Base-by-base conservation (phyloP, 1,139 yeast genomes). In the Yamadazyma jaroonii region DNA sequence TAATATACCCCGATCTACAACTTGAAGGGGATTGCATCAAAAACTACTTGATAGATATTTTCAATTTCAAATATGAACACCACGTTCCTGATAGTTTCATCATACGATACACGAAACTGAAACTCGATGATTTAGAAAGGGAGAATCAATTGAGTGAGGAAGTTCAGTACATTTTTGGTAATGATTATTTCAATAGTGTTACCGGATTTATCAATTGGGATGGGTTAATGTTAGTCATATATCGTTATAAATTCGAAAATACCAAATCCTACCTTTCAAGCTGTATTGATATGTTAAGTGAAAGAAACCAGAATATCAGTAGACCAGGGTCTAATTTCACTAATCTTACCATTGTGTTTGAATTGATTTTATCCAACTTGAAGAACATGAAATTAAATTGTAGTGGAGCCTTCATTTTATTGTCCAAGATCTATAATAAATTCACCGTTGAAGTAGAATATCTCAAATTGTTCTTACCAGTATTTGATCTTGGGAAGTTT, bases 381-480 rank as follows among this genome's bases (percentile, higher is more conserved):
- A 31, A n/a, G 25, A 28, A 5, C 20, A 32, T 37, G 21, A 36
- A 33, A 38, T 23, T 25, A 28, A 42, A 43, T 3, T 40, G 29
- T 6, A 37, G 44, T 17, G 45, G 40, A 32, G 39, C 39, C 9
- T 36, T 38, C 11, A 44, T 40, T 3, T 31, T 40, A 4, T 31
- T 44, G 12, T 32, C 36, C 4, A 35, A 28, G 27, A 12, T 42
- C 6, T 42, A 30, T 32, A 36, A 21, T 6, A 33, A 22, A 22
- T 44, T 44, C 29, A 6, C 21, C n/a, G 25, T 41, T 14, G 48
- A 43, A 31, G 25, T 45, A 6, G 31, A 38, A 13, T 43, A 37
- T 23, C 25, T 41, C 15, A 27, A 14, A 10, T 9, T 32, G 2
- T 24, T 35, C 13, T 26, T 31, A 6, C 30, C 33, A 4, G 26